These are phyloP conservation scores for Abortiporus biennis DNA, from an alignment of 1,284 basidiomycete genomes.

Conservation along the genomic window DNA sequence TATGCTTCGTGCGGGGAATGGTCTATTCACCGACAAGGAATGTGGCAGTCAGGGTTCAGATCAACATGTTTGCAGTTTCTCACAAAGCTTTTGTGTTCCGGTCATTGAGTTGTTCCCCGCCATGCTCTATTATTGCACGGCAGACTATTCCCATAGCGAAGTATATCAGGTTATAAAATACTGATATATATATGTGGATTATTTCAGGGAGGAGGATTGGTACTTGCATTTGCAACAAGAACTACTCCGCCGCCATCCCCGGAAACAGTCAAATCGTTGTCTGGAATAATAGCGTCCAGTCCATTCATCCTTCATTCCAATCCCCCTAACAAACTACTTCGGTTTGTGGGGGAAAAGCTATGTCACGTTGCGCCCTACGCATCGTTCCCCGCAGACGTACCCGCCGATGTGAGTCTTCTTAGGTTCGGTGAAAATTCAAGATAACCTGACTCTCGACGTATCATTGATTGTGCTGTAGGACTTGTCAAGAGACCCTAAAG, in stretches of 20 bases:
- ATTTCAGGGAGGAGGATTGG: slow-evolving; percentile 60
- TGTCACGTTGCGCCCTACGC: slow-evolving; percentile 45
- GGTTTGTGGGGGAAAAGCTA: slow-evolving; percentile 46
- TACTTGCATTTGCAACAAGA: slow-evolving; percentile 54
- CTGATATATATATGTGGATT: too few relatives aligned
- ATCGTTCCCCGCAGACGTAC: slow-evolving; percentile 55
- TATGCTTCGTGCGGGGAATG: too few relatives aligned
- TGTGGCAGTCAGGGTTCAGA: too few relatives aligned
- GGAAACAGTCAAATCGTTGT: slow-evolving; percentile 38
- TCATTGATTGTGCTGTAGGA: slow-evolving; percentile 32
- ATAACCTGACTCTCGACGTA: too few relatives aligned
- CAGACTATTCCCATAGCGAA: too few relatives aligned
- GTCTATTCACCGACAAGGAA: too few relatives aligned
- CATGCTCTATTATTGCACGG: too few relatives aligned
- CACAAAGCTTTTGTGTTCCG: too few relatives aligned
- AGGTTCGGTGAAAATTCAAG: not conserved
- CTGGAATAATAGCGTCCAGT: slow-evolving; percentile 65
- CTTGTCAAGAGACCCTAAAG: slow-evolving; percentile 60
- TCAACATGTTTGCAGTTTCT: too few relatives aligned
- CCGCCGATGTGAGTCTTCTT: slow-evolving; percentile 40
- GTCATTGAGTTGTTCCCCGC: too few relatives aligned
- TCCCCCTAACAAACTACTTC: slow-evolving; percentile 47
- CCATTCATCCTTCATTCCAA: slow-evolving; percentile 60
- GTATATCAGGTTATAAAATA: too few relatives aligned
- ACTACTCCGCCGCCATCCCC: slow-evolving; percentile 30